Evolutionary conservation across 208 protist species (phyloP), one percentile per base, ranked within the genome.

Genomic region (Naegleria lovaniensis): DNA sequence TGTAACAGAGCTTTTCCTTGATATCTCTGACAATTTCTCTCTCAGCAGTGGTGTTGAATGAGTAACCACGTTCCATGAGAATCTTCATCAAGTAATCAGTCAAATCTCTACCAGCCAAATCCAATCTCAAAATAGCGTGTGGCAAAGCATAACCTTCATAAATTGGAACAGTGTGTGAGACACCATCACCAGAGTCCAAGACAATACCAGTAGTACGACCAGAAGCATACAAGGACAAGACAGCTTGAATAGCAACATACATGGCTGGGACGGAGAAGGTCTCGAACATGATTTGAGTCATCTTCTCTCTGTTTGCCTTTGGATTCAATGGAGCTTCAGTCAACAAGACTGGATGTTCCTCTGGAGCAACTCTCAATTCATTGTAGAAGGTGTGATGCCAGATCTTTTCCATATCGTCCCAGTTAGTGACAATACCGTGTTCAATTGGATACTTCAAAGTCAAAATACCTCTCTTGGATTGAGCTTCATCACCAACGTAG

Each of bases 301-400:
- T 98, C 93, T 98, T 98, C 91, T 98, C 97, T 91, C 96, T 94
- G 93, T 98, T 98, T 83, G 93, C 92, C 92, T 97, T 98, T 58
- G 97, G 96, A 91, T 98, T 98, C 93, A 97, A 95, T 55, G 97
- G 96, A 0, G 96, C 96, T 93, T 98, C 96, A 25, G 96, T 97
- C 89, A 97, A 93, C 22, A 97, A 92, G 85, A 99, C 97, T 86
- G 97, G 98, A 95, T 99, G 98, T 88, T 99, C 97, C 92, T 99
- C 97, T n/a, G 98, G 97, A 84, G 95, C 97, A 40, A 99, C 97
- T 85, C 97, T 96, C 39, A 99, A 95, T 94, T 99, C 97, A 92
- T 99, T 99, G 94, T 98, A 98, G 94, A 99, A 99, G 91, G 97
- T 99, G 93, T 99, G 98, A 92, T 99, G 96, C 98, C 98, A 99